Base-by-base conservation (phyloP, 352 stramenopile species). In the Globisporangium nagaii region DNA sequence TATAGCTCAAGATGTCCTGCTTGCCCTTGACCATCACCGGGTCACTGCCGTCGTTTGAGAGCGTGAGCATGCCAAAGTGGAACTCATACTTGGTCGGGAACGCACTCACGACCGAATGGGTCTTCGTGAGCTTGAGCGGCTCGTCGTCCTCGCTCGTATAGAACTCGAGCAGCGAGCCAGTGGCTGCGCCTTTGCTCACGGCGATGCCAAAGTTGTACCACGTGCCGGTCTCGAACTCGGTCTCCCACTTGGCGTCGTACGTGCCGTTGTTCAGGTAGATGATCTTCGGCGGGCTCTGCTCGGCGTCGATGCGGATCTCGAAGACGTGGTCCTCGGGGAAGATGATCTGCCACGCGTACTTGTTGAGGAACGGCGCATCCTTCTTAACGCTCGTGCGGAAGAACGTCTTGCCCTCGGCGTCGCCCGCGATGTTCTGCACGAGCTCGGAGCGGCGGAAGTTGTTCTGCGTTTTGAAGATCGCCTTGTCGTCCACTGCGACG, bases 181-280 rank as follows among this genome's bases (percentile, higher is more conserved):
- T 62, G 20, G 63, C 47, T 1, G 61, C 48, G 1, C 40, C 62
- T 20, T 61, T 59, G 19, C 53, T 54, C 4, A 86, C 50, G 1
- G 61, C 71, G 40, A 86, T 73, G 19, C 75, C 75, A 42, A 86
- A 83, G 65, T 86, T 86, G 73, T 80, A 84, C 75, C 73, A 86
- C 32, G 71, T 84, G 35, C 62, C 66, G 9, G 55, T 50, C 55
- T 66, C 53, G 41, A 83, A 84, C 44, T 72, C 60, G 17, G 66
- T 70, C 42, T 72, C 46, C 68, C 73, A 86, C 71, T 76, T 74
- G 54, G 63, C 36, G n/a, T 82, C 70, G 2, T 25, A 65, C 11
- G 70, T 71, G 13, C 70, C 70, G 51, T 68, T 70, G 53, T 63
- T 81, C 24, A 66, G 50, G 60, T 77, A 84, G 50, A 77, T 74